These are phyloP conservation scores for Ammopiptanthus mongolicus DNA, from an alignment of 306 rosid genomes.

Conservation along the genomic window DNA sequence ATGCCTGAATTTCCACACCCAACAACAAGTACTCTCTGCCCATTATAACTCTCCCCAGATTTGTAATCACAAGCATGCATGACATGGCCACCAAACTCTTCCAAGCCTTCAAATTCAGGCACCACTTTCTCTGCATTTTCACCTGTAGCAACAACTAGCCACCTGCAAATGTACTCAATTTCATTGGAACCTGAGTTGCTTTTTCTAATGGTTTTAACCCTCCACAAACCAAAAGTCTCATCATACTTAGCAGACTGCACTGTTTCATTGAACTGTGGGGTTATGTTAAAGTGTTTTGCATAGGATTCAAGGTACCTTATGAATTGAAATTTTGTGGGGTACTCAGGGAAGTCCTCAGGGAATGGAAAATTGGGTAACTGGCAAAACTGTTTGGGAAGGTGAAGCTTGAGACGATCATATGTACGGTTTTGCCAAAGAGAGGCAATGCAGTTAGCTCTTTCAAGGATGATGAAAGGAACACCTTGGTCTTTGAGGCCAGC, in stretches of 20 bases:
- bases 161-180: constrained; percentile 81
- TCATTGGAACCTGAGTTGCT: constrained; percentile 17
- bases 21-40: constrained; percentile 65
- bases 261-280: constrained; percentile 79
- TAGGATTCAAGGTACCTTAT: constrained; percentile 72
- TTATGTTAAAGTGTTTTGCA: constrained; percentile 60
- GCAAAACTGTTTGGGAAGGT: constrained; percentile 84
- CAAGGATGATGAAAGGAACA: constrained; percentile 68
- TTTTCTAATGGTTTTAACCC: constrained; percentile 47
- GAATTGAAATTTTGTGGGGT: constrained; percentile 79
- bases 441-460: constrained; percentile 83
- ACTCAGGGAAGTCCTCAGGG: constrained; percentile 71
- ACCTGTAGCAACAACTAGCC: constrained; percentile 97
- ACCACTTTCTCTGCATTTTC: constrained; percentile 80
- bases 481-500: constrained; percentile 75
- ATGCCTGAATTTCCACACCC: constrained; percentile 97
- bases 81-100: constrained; percentile 64
- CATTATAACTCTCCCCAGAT: constrained; percentile 52
- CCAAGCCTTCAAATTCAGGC: constrained; percentile 70
- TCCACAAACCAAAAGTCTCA: constrained; percentile 77
- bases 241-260: constrained; percentile 87
- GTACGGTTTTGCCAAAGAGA: constrained; percentile 84
- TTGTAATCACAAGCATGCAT: constrained; percentile 83
- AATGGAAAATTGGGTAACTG: constrained; percentile 75
- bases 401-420: constrained; percentile 82